phyloP scores from a whole-genome alignment of 2,329 filamentous ascomycete genomes.

The Colletotrichum karsti region DNA sequence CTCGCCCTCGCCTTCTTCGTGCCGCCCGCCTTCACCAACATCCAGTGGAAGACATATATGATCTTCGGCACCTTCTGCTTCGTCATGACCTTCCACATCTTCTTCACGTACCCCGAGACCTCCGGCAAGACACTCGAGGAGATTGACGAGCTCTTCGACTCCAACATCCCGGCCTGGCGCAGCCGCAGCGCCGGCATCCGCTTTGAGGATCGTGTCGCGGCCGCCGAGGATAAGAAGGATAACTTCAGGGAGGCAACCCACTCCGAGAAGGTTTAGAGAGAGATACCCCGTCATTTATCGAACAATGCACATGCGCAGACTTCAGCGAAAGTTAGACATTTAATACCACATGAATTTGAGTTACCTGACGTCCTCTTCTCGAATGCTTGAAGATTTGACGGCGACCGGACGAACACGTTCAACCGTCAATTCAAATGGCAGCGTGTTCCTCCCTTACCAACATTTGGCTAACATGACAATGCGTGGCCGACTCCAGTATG shows the following conservation, averaged over 20 bases:
- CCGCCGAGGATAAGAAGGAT: slow-evolving; percentile 1
- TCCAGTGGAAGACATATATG: slow-evolving; percentile 35
- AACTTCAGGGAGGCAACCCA: neutral
- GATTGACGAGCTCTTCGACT: slow-evolving; percentile 30
- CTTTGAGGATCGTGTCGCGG: slow-evolving; percentile 18
- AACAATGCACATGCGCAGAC: neutral
- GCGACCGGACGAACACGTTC: neutral
- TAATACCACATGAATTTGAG: neutral
- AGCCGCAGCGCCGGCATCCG: neutral
- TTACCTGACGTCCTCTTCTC: neutral
- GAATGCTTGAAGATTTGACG: neutral
- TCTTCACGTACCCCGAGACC: slow-evolving; percentile 39
- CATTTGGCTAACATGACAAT: too few relatives aligned
- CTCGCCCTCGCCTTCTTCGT: slow-evolving; percentile 59
- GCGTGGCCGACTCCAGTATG: too few relatives aligned
- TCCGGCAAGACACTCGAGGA: slow-evolving; percentile 35
- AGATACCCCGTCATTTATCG: neutral
- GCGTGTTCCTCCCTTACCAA: too few relatives aligned
- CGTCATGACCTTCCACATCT: slow-evolving; percentile 33
- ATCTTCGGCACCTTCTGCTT: slow-evolving; percentile 30
- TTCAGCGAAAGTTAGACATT: neutral
- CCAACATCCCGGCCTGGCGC: slow-evolving; percentile 19
- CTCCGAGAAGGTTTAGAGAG: neutral
- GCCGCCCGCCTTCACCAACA: slow-evolving; percentile 40
- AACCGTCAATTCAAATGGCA: neutral